Percentiles rank a stretch among this genome's conserved stretches.
Evolutionary conservation across 73 alveolate species (phyloP).

Genomic region (Diophrys sp.): DNA sequence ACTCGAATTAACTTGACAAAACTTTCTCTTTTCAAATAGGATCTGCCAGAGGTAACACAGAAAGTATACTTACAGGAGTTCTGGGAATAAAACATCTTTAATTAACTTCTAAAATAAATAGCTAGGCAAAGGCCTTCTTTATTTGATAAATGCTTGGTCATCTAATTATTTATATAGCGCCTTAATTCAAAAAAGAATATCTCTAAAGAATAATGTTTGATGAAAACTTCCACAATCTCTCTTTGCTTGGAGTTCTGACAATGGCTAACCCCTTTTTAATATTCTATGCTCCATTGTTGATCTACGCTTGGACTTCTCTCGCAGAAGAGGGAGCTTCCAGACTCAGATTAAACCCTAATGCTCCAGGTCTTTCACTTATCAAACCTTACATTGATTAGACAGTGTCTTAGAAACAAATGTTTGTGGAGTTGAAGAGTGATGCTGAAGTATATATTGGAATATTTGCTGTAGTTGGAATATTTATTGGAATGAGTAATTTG

Average conservation of each 20-base stretch:
- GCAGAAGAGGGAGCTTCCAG: slow-evolving; percentile 30
- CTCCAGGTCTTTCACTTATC: slow-evolving; percentile 17
- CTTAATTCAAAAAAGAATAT: slow-evolving; percentile 66
- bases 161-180: slow-evolving; percentile 45
- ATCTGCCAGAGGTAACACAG: no score
- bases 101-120: no score
- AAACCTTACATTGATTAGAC: slow-evolving; percentile 50
- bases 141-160: slow-evolving; percentile 20
- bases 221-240: slow-evolving; percentile 72
- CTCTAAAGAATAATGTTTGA: slow-evolving; percentile 63
- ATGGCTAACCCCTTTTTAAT: slow-evolving; percentile 53
- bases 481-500: slow-evolving; percentile 68
- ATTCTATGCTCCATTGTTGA: slow-evolving; percentile 57
- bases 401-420: slow-evolving; percentile 40
- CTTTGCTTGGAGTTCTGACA: slow-evolving; percentile 38
- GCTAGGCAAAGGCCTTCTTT: no score
- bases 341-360: slow-evolving; percentile 27
- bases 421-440: slow-evolving; percentile 57
- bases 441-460: slow-evolving; percentile 77
- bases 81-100: no score
- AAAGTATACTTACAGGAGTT: no score
- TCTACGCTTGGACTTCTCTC: slow-evolving; percentile 52
- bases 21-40: no score
- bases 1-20: no score
- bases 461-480: slow-evolving; percentile 57